phyloP scores from a whole-genome alignment of 2,329 filamentous ascomycete species.

The Verruconis gallopava region DNA sequence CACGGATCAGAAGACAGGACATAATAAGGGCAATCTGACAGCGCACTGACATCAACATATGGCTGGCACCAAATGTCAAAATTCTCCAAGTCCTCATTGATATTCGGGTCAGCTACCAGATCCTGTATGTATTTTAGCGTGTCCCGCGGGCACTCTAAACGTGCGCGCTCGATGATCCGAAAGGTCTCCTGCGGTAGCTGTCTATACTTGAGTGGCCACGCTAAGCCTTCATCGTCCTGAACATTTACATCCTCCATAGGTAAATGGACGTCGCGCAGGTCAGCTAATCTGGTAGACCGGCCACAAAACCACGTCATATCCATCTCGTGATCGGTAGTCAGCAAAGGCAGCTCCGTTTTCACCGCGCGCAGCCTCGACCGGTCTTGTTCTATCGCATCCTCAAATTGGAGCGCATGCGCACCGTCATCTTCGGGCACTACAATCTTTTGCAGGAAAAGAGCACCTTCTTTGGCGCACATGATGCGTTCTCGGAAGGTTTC shows the following conservation, averaged over 20 bases:
- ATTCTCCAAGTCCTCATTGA: no score
- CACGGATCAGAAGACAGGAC: no score
- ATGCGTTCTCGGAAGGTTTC: no score
- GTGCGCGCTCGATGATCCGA: conserved; percentile 21
- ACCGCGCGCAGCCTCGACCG: neutral
- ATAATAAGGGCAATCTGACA: no score
- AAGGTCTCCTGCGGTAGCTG: conserved; percentile 18
- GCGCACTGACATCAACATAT: no score
- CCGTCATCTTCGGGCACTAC: no score
- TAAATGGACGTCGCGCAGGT: conserved; percentile 20
- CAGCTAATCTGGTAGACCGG: conserved; percentile 13
- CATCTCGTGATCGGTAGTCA: conserved; percentile 31
- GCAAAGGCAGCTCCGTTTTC: conserved; percentile 34
- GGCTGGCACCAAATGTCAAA: no score
- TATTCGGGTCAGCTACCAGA: conserved; percentile 19
- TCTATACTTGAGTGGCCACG: conserved; percentile 27
- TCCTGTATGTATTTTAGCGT: conserved; percentile 24
- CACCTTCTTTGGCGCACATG: no score
- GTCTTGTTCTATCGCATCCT: no score
- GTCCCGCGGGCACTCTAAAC: conserved; percentile 24
- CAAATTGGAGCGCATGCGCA: no score
- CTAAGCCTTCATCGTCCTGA: conserved; percentile 31
- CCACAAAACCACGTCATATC: conserved; percentile 29
- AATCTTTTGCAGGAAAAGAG: no score
- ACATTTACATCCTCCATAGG: conserved; percentile 23